phyloP scores from a whole-genome alignment of 805 yeast species.

The Priceomyces castillae region DNA sequence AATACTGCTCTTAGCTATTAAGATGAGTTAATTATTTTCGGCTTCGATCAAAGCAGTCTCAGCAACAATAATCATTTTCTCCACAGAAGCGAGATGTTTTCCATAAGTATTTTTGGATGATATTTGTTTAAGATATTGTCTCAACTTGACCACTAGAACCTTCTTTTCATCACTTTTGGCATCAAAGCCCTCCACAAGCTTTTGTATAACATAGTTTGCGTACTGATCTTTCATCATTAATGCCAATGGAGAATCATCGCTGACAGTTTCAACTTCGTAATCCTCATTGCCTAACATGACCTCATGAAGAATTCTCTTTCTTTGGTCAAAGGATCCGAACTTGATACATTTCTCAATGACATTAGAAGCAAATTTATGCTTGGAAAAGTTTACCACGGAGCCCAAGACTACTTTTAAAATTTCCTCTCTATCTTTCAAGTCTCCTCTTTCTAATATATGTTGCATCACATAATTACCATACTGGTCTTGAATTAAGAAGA shows the following conservation, averaged over 20 bases:
- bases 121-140: slow-evolving; percentile 74
- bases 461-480: slow-evolving; percentile 98
- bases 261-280: slow-evolving; percentile 44
- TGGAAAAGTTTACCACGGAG: slow-evolving; percentile 76
- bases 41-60: slow-evolving; percentile 46
- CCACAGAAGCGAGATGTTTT: slow-evolving; percentile 81
- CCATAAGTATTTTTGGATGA: slow-evolving; percentile 65
- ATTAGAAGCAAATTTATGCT: slow-evolving; percentile 95
- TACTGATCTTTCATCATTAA: slow-evolving; percentile 97
- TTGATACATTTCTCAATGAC: slow-evolving; percentile 94
- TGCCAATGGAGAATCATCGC: slow-evolving; percentile 69
- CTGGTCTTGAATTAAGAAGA: slow-evolving; percentile 85
- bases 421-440: slow-evolving; percentile 52
- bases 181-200: slow-evolving; percentile 78
- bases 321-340: slow-evolving; percentile 63
- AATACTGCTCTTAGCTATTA: neutral
- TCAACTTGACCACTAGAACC: slow-evolving; percentile 67
- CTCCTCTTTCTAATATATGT: slow-evolving; percentile 86
- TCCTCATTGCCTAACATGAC: slow-evolving; percentile 57
- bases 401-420: slow-evolving; percentile 69
- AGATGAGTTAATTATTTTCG: slow-evolving; percentile 17
- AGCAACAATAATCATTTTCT: slow-evolving; percentile 60
- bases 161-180: slow-evolving; percentile 61
- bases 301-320: slow-evolving; percentile 59
- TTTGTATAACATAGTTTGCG: slow-evolving; percentile 96